Base-by-base conservation (phyloP, 345 rosid genomes). In the Aquilaria malaccensis region DNA sequence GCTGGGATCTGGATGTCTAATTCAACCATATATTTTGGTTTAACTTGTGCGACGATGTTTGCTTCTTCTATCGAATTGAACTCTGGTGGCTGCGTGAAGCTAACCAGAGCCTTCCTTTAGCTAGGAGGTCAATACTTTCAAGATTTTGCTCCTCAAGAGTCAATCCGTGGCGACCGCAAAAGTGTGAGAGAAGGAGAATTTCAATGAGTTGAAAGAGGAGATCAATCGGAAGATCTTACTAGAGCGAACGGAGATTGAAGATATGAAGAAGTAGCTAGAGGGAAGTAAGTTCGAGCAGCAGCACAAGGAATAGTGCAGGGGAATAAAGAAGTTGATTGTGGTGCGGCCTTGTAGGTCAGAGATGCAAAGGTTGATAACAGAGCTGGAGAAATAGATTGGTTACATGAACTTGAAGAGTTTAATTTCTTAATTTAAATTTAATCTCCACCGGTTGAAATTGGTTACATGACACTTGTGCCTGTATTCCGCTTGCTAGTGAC, bases 271-370 rank as follows among this genome's bases (percentile, higher is more conserved):
- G 69, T 94, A 84, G 76, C 96, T 93, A 30, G 87, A 83, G 72
- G 96, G 87, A 73, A 93, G 98, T 70, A 93, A 81, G 72, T 76
- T 93, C 43, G 98, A 93, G 67, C 84, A 97, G 71, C 85, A 77
- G 74, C 98, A 93, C 77, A 93, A 93, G 81, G 98, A 89, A 80
- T 96, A 89, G 71, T 93, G 96, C 61, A 97, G 89, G 77, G 79
- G 86, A 1, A 84, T 86, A 58, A 80, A 96, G 78, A 93, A 81
- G 63, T 62, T 93, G 81, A 81, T 93, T 37, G 87, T 92, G 11
- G 71, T 72, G 48, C 97, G 89, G 80, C 96, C 92, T 3, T 95
- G 90, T 0, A 77, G 98, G 75, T 83, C 97, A 0, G 92, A 84
- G 80, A 89, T 91, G 0, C 88, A 89, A 74, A 87, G 82, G 76